These are phyloP conservation scores for Salix arbutifolia DNA, from an alignment of 345 rosid genomes.

Conservation along the genomic window DNA sequence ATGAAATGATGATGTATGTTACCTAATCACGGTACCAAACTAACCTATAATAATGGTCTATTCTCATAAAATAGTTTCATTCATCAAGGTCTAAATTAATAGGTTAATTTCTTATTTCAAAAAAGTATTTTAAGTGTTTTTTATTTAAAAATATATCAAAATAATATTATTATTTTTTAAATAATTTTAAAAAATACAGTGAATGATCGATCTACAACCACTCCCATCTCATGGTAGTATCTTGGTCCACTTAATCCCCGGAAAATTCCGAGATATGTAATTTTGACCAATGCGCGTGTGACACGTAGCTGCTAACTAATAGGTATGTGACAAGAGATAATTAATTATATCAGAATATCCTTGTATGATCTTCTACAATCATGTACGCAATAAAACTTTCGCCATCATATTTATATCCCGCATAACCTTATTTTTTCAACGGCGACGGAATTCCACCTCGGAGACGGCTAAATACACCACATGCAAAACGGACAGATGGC, in stretches of 20 bases:
- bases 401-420: not conserved
- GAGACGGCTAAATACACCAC: not conserved
- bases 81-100: too few relatives aligned
- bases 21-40: too few relatives aligned
- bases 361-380: not conserved
- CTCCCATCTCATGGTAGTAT: not conserved
- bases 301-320: not conserved
- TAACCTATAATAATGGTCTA: not conserved
- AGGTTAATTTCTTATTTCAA: too few relatives aligned
- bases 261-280: not conserved
- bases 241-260: not conserved
- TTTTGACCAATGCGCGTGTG: not conserved
- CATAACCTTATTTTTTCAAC: not conserved
- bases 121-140: too few relatives aligned
- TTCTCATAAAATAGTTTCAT: not conserved
- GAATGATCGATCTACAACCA: not conserved
- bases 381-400: not conserved
- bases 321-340: not conserved
- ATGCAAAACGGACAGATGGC: not conserved
- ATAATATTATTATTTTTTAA: too few relatives aligned
- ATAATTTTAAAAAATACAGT: too few relatives aligned
- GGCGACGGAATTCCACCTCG: slow-evolving; percentile 1
- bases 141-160: too few relatives aligned
- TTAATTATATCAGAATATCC: not conserved
- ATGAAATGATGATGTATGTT: too few relatives aligned